Evolutionary conservation across 1,284 basidiomycete genomes (phyloP).

Genomic region (Fomitopsis betulina): DNA sequence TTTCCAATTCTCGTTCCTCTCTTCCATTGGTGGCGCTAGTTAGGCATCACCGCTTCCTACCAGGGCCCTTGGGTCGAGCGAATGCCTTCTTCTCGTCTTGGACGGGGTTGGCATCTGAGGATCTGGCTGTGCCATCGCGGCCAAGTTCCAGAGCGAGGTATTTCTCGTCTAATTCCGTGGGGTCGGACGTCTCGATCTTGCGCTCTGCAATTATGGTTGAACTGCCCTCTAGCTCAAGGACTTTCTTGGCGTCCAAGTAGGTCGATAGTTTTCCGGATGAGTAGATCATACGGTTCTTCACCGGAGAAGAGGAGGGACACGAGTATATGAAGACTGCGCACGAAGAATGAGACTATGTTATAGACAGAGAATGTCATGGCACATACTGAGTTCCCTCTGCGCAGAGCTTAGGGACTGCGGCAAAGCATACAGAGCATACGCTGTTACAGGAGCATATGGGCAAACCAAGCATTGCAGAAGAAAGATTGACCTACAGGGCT

Average conservation of each 20-base stretch:
- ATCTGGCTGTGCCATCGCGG: constrained; percentile 3
- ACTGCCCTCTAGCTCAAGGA: constrained; percentile 39
- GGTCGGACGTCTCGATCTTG: constrained; percentile 82
- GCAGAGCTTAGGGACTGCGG: constrained; percentile 39
- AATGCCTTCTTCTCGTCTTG: constrained; percentile 42
- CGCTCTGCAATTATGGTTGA: constrained; percentile 42
- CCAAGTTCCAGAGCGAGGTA: constrained; percentile 59
- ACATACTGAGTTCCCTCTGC: constrained; percentile 53
- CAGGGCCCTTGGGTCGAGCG: constrained; percentile 58
- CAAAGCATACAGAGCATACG: constrained; percentile 77
- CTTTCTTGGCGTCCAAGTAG: constrained; percentile 49
- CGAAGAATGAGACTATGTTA: background rate
- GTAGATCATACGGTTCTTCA: constrained; percentile 86
- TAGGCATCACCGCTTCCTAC: constrained; percentile 30
- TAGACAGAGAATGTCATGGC: constrained; percentile 2
- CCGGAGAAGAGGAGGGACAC: constrained; percentile 74
- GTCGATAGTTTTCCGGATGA: constrained; percentile 63
- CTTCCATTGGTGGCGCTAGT: too few species aligned
- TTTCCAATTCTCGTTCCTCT: too few species aligned
- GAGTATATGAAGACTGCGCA: constrained; percentile 80
- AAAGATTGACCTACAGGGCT: constrained; percentile 37
- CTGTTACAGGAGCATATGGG: constrained; percentile 22
- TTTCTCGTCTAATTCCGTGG: constrained; percentile 61
- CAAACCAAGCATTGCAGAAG: background rate
- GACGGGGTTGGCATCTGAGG: constrained; percentile 5